Evolutionary conservation across 2,329 filamentous ascomycete genomes (phyloP), one percentile per base, ranked within the genome.

Genomic region (Apiospora saccharicola): DNA sequence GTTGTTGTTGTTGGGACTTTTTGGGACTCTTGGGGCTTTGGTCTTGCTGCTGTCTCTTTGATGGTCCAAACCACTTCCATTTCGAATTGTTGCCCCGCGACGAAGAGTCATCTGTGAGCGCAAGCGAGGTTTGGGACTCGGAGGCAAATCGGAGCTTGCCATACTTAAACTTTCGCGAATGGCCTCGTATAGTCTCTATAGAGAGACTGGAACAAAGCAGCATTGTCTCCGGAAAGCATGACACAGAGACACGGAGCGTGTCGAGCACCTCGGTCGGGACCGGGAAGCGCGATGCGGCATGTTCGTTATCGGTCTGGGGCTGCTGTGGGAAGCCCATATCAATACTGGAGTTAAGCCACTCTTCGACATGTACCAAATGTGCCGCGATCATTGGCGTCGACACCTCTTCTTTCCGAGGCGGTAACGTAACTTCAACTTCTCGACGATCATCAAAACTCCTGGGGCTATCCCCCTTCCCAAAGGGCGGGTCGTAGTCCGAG

Each of bases 141-240:
- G 73, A 73, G 67, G 75, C 74, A 24, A 74, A 43, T 47, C 73
- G 72, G 19, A 75, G 69, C 7, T 73, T 68, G 51, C 76, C 72
- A n/a, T 86, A 87, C 68, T 83, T 84, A 51, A 89, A 78, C 76
- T 89, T 89, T 70, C 83, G 87, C 0, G 88, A 86, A 75, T 89
- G 89, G 41, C 84, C 79, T 22, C 89, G 87, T 72, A 91, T 89
- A 0, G 86, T 90, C 78, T 90, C 88, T 68, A 90, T 83, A 0
- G 88, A 86, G 5, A 90, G 81, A 75, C 86, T 89, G 0, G 85
- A 86, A 6, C 88, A 86, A 14, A 87, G 81, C 1, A 90, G 85
- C 86, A 90, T 89, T 0, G 88, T 89, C 75, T 90, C 88, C 0
- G 89, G 89, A 74, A 91, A 91, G 75, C 87, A 89, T 6, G 85